phyloP scores from a whole-genome alignment of 257 asterid species.

The Paraleonurus japonicus region DNA sequence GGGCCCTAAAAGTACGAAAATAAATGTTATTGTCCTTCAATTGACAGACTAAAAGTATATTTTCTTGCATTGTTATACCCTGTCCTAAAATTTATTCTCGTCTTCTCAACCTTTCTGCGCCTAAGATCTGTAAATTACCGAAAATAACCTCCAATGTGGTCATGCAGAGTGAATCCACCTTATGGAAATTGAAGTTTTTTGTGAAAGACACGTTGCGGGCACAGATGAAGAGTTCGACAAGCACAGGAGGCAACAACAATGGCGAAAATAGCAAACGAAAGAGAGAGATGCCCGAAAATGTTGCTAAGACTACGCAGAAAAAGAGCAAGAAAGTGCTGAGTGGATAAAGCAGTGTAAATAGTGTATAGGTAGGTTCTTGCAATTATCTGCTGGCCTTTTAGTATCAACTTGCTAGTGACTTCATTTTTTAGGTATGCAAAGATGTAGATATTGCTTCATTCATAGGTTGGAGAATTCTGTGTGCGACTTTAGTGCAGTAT shows the following conservation, averaged over 20 bases:
- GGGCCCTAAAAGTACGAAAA: no score
- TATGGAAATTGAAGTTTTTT: conserved; percentile 81
- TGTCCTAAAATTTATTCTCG: background rate
- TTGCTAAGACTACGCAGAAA: conserved; percentile 49
- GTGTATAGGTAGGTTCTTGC: conserved; percentile 10
- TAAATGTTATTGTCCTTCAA: no score
- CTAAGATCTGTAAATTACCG: background rate
- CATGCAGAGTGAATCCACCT: conserved; percentile 54
- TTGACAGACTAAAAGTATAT: no score
- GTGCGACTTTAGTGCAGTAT: background rate
- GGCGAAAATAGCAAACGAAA: conserved; percentile 48
- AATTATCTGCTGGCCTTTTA: background rate
- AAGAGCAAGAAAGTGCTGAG: conserved; percentile 43
- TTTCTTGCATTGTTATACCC: background rate
- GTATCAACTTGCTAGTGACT: background rate
- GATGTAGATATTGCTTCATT: background rate
- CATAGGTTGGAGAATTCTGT: background rate
- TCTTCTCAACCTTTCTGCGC: background rate
- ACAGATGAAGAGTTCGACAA: conserved; percentile 50
- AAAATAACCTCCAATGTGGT: background rate
- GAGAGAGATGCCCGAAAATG: conserved; percentile 46
- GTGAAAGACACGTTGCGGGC: conserved; percentile 62
- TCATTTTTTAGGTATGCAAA: background rate
- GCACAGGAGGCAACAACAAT: conserved; percentile 39
- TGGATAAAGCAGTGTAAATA: conserved; percentile 18